A percentile compares a stretch with the other conserved stretches of the same genome.
phyloP scores from a whole-genome alignment of 2,329 filamentous ascomycete genomes.

The Talaromyces sp. region DNA sequence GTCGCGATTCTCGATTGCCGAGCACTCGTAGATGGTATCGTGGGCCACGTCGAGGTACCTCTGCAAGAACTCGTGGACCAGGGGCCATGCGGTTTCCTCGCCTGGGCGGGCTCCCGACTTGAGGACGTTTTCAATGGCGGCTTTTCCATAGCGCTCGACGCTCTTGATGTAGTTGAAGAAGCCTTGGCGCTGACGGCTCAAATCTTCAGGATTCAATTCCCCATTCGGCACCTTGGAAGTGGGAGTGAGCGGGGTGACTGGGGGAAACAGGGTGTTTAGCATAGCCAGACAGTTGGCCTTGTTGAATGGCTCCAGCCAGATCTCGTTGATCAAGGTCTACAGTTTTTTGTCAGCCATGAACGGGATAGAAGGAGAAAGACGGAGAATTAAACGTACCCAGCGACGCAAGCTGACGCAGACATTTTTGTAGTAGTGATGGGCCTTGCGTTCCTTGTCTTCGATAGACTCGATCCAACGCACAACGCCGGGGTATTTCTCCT shows the following conservation, averaged over 20 bases:
- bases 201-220: constrained; percentile 47
- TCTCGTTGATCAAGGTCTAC: constrained; percentile 59
- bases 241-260: constrained; percentile 43
- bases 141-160: constrained; percentile 54
- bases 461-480: constrained; percentile 53
- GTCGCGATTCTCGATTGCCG: constrained; percentile 43
- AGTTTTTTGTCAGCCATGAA: neutral
- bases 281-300: constrained; percentile 64
- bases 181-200: constrained; percentile 55
- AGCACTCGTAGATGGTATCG: constrained; percentile 58
- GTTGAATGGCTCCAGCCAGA: constrained; percentile 58
- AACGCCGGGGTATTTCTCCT: constrained; percentile 50
- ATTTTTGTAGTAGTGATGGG: constrained; percentile 56
- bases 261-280: constrained; percentile 64
- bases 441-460: constrained; percentile 47
- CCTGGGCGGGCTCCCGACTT: constrained; percentile 47
- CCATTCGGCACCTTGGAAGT: constrained; percentile 37
- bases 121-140: constrained; percentile 51
- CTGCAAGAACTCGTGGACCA: constrained; percentile 46
- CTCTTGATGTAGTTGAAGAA: constrained; percentile 60
- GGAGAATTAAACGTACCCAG: constrained; percentile 49
- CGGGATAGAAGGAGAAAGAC: neutral
- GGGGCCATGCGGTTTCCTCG: constrained; percentile 55
- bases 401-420: constrained; percentile 59
- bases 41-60: constrained; percentile 57